A percentile compares a stretch with the other conserved stretches of the same genome.
phyloP scores from a whole-genome alignment of 129 eudicot species.

The Oenanthe sinensis region DNA sequence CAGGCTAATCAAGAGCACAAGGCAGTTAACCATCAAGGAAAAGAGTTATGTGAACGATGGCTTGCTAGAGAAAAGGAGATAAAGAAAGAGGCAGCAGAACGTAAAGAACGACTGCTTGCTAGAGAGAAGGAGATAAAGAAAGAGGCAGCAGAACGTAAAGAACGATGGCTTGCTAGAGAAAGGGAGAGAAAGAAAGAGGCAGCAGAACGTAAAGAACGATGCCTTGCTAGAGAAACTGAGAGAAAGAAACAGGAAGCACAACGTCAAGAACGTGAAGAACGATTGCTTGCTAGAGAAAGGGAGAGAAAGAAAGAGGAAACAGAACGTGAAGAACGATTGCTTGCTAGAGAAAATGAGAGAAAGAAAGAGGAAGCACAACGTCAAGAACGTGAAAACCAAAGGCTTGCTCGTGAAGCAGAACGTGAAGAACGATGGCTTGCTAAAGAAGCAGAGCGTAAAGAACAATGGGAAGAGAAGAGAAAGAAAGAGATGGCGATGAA shows the following conservation, averaged over 20 bases:
- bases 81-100: no score
- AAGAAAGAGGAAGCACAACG: background rate
- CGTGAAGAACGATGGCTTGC: no score
- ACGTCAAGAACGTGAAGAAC: no score
- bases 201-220: background rate
- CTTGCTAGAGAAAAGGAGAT: background rate
- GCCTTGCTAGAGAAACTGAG: background rate
- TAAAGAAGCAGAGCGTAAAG: no score
- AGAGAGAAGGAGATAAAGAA: no score
- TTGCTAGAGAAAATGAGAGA: background rate
- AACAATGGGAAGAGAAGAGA: background rate
- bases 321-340: background rate
- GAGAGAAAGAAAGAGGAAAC: no score
- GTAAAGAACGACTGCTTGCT: no score
- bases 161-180: background rate
- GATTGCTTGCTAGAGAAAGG: background rate
- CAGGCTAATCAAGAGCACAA: no score
- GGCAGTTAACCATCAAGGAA: no score
- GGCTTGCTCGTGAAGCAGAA: no score
- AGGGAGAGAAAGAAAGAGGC: background rate
- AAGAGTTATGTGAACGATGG: background rate
- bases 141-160: background rate
- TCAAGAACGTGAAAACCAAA: background rate
- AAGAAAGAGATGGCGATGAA: background rate
- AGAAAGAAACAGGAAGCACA: no score